These are phyloP conservation scores for Cladorrhinum samala DNA, from an alignment of 495 filamentous ascomycete genomes.

Conservation along the genomic window DNA sequence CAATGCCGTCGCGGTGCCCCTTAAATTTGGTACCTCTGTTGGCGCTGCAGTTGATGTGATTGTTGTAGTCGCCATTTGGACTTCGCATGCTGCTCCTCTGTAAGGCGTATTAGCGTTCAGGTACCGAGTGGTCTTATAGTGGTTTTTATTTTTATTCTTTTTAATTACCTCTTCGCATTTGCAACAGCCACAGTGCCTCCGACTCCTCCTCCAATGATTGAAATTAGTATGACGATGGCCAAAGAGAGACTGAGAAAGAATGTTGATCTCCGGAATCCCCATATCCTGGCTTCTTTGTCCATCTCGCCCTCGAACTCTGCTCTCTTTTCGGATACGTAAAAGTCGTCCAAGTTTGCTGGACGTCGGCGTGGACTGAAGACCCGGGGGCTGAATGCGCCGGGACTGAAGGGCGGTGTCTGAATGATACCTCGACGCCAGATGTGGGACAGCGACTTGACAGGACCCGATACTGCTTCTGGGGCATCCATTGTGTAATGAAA, in stretches of 20 bases:
- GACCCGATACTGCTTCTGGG: constrained; percentile 7
- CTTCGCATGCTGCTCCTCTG: not conserved
- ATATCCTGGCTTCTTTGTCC: not conserved
- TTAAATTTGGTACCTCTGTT: not conserved
- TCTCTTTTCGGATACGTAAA: not conserved
- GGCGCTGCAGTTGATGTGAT: not conserved
- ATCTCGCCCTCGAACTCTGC: constrained; percentile 1
- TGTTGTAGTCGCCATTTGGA: not conserved
- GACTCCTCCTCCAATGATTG: constrained; percentile 11
- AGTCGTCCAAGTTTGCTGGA: constrained; percentile 1
- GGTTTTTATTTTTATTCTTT: no score
- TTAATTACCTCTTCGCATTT: constrained; percentile 8
- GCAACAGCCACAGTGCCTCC: constrained; percentile 10
- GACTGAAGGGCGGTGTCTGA: not conserved
- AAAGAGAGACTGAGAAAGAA: constrained; percentile 1
- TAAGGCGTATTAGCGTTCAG: not conserved
- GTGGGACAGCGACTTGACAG: constrained; percentile 5
- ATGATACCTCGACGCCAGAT: constrained; percentile 6
- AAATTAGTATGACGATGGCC: not conserved
- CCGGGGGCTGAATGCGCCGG: not conserved
- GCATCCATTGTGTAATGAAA: not conserved
- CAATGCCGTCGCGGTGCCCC: not conserved
- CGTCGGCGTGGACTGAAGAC: not conserved
- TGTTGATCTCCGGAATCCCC: not conserved
- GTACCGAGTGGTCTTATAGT: no score